Conservation (phyloP, 257 asterid species). For the Buddleja alternifolia region DNA sequence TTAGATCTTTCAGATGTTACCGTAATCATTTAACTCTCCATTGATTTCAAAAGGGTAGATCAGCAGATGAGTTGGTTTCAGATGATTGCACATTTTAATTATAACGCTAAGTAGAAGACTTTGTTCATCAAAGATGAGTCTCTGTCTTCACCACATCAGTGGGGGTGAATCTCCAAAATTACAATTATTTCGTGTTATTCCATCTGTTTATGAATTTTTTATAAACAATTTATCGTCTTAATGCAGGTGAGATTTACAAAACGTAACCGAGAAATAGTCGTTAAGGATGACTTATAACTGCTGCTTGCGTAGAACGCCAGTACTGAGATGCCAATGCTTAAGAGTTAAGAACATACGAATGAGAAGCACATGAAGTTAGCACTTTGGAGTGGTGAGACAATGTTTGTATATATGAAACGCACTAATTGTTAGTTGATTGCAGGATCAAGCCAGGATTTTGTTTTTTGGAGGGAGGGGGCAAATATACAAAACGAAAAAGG, state of each 20-base stretch:
- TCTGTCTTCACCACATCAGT: conserved; percentile 32
- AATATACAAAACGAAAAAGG: too few species aligned
- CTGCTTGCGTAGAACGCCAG: too few species aligned
- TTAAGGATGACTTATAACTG: neutral
- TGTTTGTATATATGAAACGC: too few species aligned
- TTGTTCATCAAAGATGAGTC: conserved; percentile 51
- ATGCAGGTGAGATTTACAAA: conserved; percentile 10
- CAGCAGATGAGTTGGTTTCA: conserved; percentile 84
- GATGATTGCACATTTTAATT: conserved; percentile 89
- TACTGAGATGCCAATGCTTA: neutral
- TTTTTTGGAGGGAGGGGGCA: too few species aligned
- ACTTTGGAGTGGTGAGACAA: too few species aligned
- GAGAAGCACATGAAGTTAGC: neutral
- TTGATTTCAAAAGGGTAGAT: conserved; percentile 58
- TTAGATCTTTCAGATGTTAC: neutral
- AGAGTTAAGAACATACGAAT: neutral
- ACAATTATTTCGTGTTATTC: neutral
- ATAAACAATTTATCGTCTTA: neutral
- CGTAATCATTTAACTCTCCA: conserved; percentile 9
- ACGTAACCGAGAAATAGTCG: too few species aligned
- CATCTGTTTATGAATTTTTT: neutral
- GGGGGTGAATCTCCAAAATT: conserved; percentile 34
- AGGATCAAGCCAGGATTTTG: too few species aligned
- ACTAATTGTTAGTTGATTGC: too few species aligned
- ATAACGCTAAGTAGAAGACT: conserved; percentile 83